Evolutionary conservation across 768 basidiomycete species (phyloP).

Genomic region (Boletus tylopilopsis): DNA sequence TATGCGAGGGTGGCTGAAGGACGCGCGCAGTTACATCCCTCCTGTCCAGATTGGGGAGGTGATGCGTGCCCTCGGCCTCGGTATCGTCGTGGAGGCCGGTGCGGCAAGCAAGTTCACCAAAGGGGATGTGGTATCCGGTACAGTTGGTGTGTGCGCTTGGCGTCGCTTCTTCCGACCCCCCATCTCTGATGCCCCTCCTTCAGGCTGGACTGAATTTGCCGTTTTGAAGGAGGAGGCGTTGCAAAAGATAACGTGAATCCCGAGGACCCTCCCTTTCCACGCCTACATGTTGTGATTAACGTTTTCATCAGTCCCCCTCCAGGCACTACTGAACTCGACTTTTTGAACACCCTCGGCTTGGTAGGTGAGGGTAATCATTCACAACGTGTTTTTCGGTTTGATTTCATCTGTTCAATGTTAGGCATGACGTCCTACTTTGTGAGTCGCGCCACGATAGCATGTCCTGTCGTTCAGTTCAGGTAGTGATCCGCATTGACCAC

Average conservation of each 20-base stretch:
- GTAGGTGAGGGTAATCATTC: slow-evolving; percentile 47
- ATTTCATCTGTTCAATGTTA: slow-evolving; percentile 25
- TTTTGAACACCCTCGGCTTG: slow-evolving; percentile 73
- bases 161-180: not conserved
- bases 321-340: slow-evolving; percentile 69
- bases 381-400: not conserved
- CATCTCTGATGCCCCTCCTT: not conserved
- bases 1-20: slow-evolving; percentile 80
- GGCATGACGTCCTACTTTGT: slow-evolving; percentile 92
- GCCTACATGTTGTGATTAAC: slow-evolving; percentile 1
- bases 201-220: slow-evolving; percentile 79
- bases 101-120: slow-evolving; percentile 48
- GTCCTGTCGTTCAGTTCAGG: not conserved
- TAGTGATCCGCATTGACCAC: slow-evolving; percentile 1
- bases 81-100: slow-evolving; percentile 59
- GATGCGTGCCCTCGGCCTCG: slow-evolving; percentile 72
- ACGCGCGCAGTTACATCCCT: slow-evolving; percentile 64
- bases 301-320: slow-evolving; percentile 44
- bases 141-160: slow-evolving; percentile 51
- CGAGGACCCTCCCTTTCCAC: not conserved
- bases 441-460: slow-evolving; percentile 23
- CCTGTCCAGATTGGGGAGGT: slow-evolving; percentile 72
- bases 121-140: slow-evolving; percentile 69
- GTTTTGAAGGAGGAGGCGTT: slow-evolving; percentile 52
- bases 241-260: slow-evolving; percentile 52